Percentiles rank a stretch among this genome's conserved stretches.
Conservation (phyloP, 2,329 filamentous ascomycete species). For the Fragosphaeria purpurea region DNA sequence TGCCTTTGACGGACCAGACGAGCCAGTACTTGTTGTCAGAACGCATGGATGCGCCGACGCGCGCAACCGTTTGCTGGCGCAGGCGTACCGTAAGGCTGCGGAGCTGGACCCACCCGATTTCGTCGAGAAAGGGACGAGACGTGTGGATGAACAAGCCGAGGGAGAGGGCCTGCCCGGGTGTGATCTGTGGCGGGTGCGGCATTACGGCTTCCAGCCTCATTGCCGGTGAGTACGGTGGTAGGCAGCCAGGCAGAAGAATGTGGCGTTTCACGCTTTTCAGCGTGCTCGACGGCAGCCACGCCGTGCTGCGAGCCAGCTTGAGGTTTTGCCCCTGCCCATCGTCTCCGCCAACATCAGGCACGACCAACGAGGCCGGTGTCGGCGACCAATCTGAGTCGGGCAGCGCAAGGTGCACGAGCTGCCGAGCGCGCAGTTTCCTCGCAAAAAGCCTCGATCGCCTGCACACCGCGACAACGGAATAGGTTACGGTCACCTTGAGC, state of each 20-base stretch:
- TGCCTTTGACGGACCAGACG: conserved; percentile 4
- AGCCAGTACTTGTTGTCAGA: conserved; percentile 1
- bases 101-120: not conserved
- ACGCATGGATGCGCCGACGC: not conserved
- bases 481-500: not conserved
- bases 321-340: too few species aligned
- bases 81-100: conserved; percentile 2
- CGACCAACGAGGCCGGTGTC: not conserved
- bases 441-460: not conserved
- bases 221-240: conserved; percentile 8
- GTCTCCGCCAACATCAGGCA: too few species aligned
- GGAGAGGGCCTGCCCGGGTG: not conserved
- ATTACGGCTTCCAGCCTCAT: conserved; percentile 6
- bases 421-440: too few species aligned
- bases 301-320: conserved; percentile 1
- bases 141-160: conserved; percentile 5
- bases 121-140: not conserved
- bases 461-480: conserved; percentile 3
- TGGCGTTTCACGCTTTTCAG: not conserved
- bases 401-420: not conserved
- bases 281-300: not conserved
- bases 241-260: not conserved
- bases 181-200: conserved; percentile 4
- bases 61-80: not conserved
- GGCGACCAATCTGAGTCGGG: not conserved